These are phyloP conservation scores for Fusarium sacchari DNA, from an alignment of 2,329 filamentous ascomycete species.

Conservation along the genomic window DNA sequence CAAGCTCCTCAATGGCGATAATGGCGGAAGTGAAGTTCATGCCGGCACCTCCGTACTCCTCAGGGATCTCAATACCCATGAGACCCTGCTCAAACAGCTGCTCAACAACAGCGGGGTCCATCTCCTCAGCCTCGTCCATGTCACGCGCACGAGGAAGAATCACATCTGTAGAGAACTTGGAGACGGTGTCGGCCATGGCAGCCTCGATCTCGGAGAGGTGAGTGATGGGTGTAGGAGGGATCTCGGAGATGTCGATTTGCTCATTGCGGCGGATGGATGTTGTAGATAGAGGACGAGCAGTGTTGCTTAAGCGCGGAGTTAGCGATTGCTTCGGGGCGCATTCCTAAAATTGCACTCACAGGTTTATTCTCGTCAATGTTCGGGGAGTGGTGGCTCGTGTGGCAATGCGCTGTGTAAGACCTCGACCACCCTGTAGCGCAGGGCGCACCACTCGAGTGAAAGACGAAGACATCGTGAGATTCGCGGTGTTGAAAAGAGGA, in stretches of 20 bases:
- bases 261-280: constrained; percentile 63
- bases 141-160: constrained; percentile 92
- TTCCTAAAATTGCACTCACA: constrained; percentile 39
- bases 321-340: background rate
- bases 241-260: constrained; percentile 72
- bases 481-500: background rate
- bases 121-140: constrained; percentile 96
- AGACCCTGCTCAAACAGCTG: constrained; percentile 96
- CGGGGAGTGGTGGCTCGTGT: constrained; percentile 34
- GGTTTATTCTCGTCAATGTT: constrained; percentile 34
- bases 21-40: constrained; percentile 99
- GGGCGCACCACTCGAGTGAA: constrained; percentile 63
- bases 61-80: constrained; percentile 97
- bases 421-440: constrained; percentile 58
- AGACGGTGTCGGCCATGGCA: constrained; percentile 89
- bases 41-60: constrained; percentile 94
- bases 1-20: constrained; percentile 96
- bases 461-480: constrained; percentile 54
- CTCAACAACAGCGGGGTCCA: constrained; percentile 90
- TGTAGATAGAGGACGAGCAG: constrained; percentile 67
- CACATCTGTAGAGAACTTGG: constrained; percentile 88
- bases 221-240: constrained; percentile 91
- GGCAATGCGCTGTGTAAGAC: constrained; percentile 45
- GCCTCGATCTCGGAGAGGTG: constrained; percentile 90
- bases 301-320: constrained; percentile 35